Conservation (phyloP, 345 rosid species). For the Linum lewisii region DNA sequence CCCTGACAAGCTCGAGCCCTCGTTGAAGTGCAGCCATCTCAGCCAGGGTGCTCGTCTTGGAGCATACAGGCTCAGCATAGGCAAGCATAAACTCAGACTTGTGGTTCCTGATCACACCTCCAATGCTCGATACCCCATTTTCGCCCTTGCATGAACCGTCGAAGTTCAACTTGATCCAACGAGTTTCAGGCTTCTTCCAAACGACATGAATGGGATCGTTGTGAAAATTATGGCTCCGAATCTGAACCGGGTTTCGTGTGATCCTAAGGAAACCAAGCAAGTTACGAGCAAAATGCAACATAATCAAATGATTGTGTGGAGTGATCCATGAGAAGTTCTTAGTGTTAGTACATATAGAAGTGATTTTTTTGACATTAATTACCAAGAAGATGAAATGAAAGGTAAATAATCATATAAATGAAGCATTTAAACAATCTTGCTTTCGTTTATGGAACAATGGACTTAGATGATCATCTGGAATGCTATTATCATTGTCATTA, state of each 20-base stretch:
- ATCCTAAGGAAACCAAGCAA: slow-evolving; percentile 26
- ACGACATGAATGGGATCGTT: slow-evolving; percentile 45
- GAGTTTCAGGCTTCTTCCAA: slow-evolving; percentile 55
- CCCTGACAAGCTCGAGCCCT: slow-evolving; percentile 64
- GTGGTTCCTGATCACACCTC: slow-evolving; percentile 75
- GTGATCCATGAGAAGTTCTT: too few relatives aligned
- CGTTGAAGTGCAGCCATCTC: slow-evolving; percentile 61
- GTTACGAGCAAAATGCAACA: slow-evolving; percentile 8
- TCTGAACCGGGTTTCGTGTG: slow-evolving; percentile 20
- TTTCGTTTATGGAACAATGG: too few relatives aligned
- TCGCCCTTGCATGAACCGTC: slow-evolving; percentile 58
- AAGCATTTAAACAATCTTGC: too few relatives aligned
- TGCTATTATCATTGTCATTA: too few relatives aligned
- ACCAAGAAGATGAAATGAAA: too few relatives aligned
- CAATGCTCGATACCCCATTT: slow-evolving; percentile 55
- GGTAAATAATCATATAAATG: too few relatives aligned
- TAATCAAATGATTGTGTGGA: too few relatives aligned
- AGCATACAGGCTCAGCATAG: slow-evolving; percentile 71
- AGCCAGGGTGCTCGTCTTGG: slow-evolving; percentile 53
- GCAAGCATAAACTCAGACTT: slow-evolving; percentile 69
- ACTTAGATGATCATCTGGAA: too few relatives aligned
- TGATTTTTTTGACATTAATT: too few relatives aligned
- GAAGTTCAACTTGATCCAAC: slow-evolving; percentile 79
- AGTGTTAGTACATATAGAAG: too few relatives aligned
- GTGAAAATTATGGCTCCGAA: slow-evolving; percentile 35